A percentile compares a stretch with the other conserved stretches of the same genome.
phyloP scores from a whole-genome alignment of 495 filamentous ascomycete genomes.

The Evansstolkia leycettana region DNA sequence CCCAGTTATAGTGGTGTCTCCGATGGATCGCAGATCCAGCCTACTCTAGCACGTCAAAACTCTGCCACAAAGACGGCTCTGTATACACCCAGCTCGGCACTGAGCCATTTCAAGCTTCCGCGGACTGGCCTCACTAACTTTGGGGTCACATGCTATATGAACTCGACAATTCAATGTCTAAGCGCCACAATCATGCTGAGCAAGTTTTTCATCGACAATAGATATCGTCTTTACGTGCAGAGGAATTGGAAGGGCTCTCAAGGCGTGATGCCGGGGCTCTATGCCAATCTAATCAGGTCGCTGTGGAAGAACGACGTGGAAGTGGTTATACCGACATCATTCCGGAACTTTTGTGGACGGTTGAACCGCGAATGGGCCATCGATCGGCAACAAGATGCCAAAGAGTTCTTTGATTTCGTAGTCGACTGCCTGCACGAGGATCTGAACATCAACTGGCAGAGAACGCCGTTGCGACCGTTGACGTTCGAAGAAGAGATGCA shows the following conservation, averaged over 20 bases:
- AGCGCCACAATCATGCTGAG: slow-evolving; percentile 62
- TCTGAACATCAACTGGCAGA: slow-evolving; percentile 53
- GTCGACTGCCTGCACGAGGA: slow-evolving; percentile 65
- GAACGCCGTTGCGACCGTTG: slow-evolving; percentile 43
- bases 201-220: slow-evolving; percentile 48
- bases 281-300: slow-evolving; percentile 62
- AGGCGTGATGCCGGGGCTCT: slow-evolving; percentile 65
- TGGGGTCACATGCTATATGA: slow-evolving; percentile 82
- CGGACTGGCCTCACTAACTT: slow-evolving; percentile 71
- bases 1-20: slow-evolving; percentile 84
- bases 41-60: slow-evolving; percentile 33
- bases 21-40: slow-evolving; percentile 45
- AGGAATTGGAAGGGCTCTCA: slow-evolving; percentile 62
- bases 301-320: slow-evolving; percentile 60
- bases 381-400: slow-evolving; percentile 63
- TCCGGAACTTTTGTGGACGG: slow-evolving; percentile 44
- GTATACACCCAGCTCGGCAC: slow-evolving; percentile 28
- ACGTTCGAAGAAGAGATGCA: slow-evolving; percentile 49
- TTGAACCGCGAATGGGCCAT: slow-evolving; percentile 47
- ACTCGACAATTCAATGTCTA: slow-evolving; percentile 73
- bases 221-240: slow-evolving; percentile 43
- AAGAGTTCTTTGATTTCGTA: slow-evolving; percentile 65
- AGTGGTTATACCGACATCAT: slow-evolving; percentile 41
- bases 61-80: slow-evolving; percentile 33
- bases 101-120: slow-evolving; percentile 40